These are phyloP conservation scores for Rickenella mellea DNA, from an alignment of 768 basidiomycete species.

Conservation along the genomic window DNA sequence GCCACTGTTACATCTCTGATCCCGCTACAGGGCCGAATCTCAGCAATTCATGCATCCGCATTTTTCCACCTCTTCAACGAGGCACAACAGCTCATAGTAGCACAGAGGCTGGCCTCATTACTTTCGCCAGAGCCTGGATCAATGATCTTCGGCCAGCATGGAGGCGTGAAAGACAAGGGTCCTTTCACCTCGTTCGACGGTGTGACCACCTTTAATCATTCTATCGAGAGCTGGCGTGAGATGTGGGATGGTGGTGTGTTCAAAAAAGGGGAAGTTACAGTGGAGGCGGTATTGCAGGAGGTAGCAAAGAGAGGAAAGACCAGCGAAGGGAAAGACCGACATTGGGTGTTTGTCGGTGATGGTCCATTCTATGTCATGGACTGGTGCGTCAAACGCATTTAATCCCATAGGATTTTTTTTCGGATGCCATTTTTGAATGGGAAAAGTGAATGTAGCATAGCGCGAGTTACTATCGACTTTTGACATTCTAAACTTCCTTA, in stretches of 20 bases:
- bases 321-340: too few species aligned
- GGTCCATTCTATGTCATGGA: too few species aligned
- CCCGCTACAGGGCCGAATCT: slow-evolving; percentile 34
- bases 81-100: slow-evolving; percentile 30
- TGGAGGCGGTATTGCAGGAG: not conserved
- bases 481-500: too few species aligned
- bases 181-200: not conserved
- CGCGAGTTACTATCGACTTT: too few species aligned
- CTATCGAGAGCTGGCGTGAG: slow-evolving; percentile 25
- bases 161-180: not conserved
- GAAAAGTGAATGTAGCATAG: too few species aligned
- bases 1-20: slow-evolving; percentile 28
- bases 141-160: slow-evolving; percentile 35
- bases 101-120: slow-evolving; percentile 28
- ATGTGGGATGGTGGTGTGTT: slow-evolving; percentile 29
- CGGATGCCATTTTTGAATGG: too few species aligned
- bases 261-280: slow-evolving; percentile 11
- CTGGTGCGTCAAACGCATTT: too few species aligned
- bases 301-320: too few species aligned
- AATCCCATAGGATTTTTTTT: too few species aligned
- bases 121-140: slow-evolving; percentile 35
- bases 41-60: slow-evolving; percentile 30
- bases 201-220: slow-evolving; percentile 13
- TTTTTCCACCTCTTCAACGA: slow-evolving; percentile 32
- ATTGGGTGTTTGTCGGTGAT: too few species aligned